Evolutionary conservation across 1,139 yeast genomes (phyloP).

Genomic region (Magnusiomyces magnusii): DNA sequence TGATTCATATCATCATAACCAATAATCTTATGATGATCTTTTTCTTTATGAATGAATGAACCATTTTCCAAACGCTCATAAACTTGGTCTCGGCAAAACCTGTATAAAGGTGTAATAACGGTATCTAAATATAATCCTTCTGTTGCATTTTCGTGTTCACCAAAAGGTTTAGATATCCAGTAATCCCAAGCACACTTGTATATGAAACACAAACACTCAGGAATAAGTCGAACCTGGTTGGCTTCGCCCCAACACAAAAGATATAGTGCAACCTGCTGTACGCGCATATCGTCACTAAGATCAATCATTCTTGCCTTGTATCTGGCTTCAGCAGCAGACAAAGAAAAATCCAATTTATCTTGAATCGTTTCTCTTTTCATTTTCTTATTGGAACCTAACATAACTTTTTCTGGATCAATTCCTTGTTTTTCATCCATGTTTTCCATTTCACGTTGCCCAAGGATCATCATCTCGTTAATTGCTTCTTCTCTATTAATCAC

Average conservation of each 20-base stretch:
- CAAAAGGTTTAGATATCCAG: slow-evolving; percentile 37
- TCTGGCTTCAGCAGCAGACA: slow-evolving; percentile 40
- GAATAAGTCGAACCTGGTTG: slow-evolving; percentile 71
- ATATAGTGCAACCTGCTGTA: slow-evolving; percentile 61
- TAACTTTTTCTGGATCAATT: slow-evolving; percentile 15
- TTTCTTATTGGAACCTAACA: slow-evolving; percentile 23
- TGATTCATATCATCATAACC: slow-evolving; percentile 89
- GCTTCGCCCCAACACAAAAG: slow-evolving; percentile 88
- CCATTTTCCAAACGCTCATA: slow-evolving; percentile 37
- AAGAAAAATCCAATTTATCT: slow-evolving; percentile 16
- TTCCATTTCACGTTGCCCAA: slow-evolving; percentile 12
- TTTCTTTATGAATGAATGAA: slow-evolving; percentile 42
- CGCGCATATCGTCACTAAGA: slow-evolving; percentile 46
- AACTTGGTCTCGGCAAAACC: slow-evolving; percentile 51
- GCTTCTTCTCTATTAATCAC: not conserved
- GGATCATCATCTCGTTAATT: not conserved
- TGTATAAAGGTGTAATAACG: slow-evolving; percentile 68
- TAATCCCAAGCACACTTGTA: slow-evolving; percentile 71
- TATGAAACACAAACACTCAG: slow-evolving; percentile 77
- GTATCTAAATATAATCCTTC: slow-evolving; percentile 48
- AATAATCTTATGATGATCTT: slow-evolving; percentile 61
- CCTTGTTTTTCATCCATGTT: slow-evolving; percentile 28
- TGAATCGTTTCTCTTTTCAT: slow-evolving; percentile 21
- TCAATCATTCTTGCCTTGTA: slow-evolving; percentile 59
- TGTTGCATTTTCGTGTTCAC: slow-evolving; percentile 10